Percentiles rank a stretch among this genome's conserved stretches.
Evolutionary conservation across 371 early-diverging fungal genomes (phyloP).

Genomic region (Mucor mucedo): DNA sequence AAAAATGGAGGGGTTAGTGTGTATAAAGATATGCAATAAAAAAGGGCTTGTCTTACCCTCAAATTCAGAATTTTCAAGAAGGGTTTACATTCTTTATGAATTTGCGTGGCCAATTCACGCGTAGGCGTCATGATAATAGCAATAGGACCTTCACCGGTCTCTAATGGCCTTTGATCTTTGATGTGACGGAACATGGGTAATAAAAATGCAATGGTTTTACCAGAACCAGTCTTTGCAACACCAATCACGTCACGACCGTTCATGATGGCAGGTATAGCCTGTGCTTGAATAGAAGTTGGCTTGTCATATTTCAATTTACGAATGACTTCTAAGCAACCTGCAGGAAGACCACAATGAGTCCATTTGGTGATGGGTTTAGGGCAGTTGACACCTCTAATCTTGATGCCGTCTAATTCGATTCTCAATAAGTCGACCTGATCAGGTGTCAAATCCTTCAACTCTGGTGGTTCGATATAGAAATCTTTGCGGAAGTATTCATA

Average conservation of each 20-base stretch:
- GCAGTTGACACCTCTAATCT: slow-evolving; percentile 85
- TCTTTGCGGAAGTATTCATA: slow-evolving; percentile 94
- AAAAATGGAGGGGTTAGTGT: background rate
- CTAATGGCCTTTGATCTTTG: slow-evolving; percentile 91
- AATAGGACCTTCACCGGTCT: slow-evolving; percentile 90
- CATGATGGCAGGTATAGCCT: slow-evolving; percentile 98
- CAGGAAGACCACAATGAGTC: slow-evolving; percentile 93
- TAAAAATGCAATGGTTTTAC: slow-evolving; percentile 97
- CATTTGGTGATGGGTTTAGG: slow-evolving; percentile 96
- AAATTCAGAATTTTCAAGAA: slow-evolving; percentile 85
- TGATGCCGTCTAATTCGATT: slow-evolving; percentile 91
- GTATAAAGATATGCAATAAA: background rate
- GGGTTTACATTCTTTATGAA: slow-evolving; percentile 90
- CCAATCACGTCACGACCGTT: slow-evolving; percentile 98
- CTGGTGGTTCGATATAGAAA: slow-evolving; percentile 96
- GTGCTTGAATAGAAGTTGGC: slow-evolving; percentile 97
- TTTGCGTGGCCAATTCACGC: slow-evolving; percentile 98
- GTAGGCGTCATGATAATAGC: slow-evolving; percentile 99
- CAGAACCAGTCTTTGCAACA: slow-evolving; percentile 99
- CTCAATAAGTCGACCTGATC: slow-evolving; percentile 88
- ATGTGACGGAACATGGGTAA: slow-evolving; percentile 97
- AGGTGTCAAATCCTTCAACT: slow-evolving; percentile 78
- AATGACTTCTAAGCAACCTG: slow-evolving; percentile 76
- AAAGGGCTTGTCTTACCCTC: slow-evolving; percentile 30
- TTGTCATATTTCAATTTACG: slow-evolving; percentile 81